Evolutionary conservation across 768 basidiomycete species (phyloP), one percentile per base, ranked within the genome.

Genomic region (Boletus reticuloceps): DNA sequence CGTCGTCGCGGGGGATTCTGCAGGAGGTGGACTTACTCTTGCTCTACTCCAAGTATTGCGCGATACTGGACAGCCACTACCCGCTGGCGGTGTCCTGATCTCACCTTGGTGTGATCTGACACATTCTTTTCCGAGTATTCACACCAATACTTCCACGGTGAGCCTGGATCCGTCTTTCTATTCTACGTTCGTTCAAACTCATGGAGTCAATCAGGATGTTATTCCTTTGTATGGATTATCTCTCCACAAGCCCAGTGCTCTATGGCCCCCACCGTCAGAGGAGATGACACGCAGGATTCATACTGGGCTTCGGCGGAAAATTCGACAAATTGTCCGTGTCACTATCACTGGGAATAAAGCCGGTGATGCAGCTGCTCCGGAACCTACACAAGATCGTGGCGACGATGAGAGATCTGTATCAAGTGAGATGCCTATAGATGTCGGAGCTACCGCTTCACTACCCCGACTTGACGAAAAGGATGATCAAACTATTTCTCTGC

Each of bases 41-140:
- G 88, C 94, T 5, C 76, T 97, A 29, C 79, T 99, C 5, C 91
- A 94, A 71, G 79, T 89, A 11, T 82, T 99, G 45, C 88, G 97
- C 16, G 97, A 99, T 69, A 73, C 81, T 1, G 86, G 83, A 3
- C 75, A 95, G 22, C 94, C 94, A 6, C 59, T 81, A 43, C 96
- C 95, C 5, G 91, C 94, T 3, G 97, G 94, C 8, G 94, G 85
- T 1, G 78, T 96, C 17, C 74, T 98, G 39, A 88, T 98, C 59
- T 94, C 91, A 27, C 97, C 97, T 0, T 98, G 96, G 91, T 89
- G 82, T 60, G 88, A 89, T 70, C 73, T 98, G n/a, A 95, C 92
- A 0, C 97, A 98, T 69, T 94, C 91, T 1, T 98, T 98, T 70
- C 91, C 93, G 0, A 93, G 90, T 62, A 81, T 95, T 44, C 81